Percentiles rank a stretch among this genome's conserved stretches.
These are phyloP conservation scores for Macrophomina tecta DNA, from an alignment of 2,329 filamentous ascomycete genomes.

Conservation along the genomic window DNA sequence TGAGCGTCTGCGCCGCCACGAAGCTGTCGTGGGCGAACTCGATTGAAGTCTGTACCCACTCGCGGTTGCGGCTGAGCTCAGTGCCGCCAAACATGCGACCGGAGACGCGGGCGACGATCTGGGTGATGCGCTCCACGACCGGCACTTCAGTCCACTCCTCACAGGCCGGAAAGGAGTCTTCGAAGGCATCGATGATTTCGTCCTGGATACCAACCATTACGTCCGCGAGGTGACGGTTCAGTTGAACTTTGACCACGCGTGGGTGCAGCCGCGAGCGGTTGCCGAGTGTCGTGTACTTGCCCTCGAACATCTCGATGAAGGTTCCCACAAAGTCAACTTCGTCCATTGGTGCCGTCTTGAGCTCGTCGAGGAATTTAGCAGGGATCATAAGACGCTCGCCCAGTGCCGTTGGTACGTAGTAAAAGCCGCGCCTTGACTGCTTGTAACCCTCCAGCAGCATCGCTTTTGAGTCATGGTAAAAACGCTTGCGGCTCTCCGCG, in stretches of 20 bases:
- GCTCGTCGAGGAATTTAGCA: constrained; percentile 38
- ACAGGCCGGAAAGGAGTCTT: constrained; percentile 38
- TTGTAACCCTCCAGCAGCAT: background rate
- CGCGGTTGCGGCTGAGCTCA: constrained; percentile 52
- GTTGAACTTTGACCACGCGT: constrained; percentile 39
- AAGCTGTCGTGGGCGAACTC: constrained; percentile 48
- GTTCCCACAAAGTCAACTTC: constrained; percentile 41
- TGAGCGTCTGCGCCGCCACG: constrained; percentile 13
- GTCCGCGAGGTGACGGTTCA: constrained; percentile 42
- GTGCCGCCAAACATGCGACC: constrained; percentile 57
- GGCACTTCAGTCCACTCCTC: constrained; percentile 51
- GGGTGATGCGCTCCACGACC: constrained; percentile 45
- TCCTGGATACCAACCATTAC: constrained; percentile 38
- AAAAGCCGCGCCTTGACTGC: background rate
- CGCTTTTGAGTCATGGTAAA: background rate
- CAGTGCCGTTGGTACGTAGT: constrained; percentile 5
- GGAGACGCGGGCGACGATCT: constrained; percentile 55
- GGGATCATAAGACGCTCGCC: constrained; percentile 37
- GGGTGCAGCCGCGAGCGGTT: background rate
- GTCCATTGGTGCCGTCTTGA: constrained; percentile 41
- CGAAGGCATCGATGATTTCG: constrained; percentile 39
- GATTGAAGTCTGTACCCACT: constrained; percentile 55
- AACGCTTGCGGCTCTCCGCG: background rate
- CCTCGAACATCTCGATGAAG: constrained; percentile 30
- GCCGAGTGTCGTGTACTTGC: constrained; percentile 30